Evolutionary conservation across 441 rosid genomes (phyloP).

Genomic region (Pelargonium cotyledonis): DNA sequence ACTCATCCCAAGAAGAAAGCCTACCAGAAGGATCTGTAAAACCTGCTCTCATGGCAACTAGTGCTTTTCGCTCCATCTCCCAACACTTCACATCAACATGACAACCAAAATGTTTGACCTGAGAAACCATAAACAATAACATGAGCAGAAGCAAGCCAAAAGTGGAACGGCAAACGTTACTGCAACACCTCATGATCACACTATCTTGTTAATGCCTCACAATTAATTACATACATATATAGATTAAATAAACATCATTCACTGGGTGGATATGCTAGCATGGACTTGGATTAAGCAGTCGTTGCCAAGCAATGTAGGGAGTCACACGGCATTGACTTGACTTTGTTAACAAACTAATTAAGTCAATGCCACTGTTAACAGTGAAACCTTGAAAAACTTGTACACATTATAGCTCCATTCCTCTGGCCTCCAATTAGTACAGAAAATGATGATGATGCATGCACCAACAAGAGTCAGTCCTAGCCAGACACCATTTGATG

Average conservation of each 20-base stretch:
- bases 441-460: too few relatives aligned
- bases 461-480: too few relatives aligned
- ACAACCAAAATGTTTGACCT: neutral
- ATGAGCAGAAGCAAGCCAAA: neutral
- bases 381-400: neutral
- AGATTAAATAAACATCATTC: too few relatives aligned
- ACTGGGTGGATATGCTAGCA: neutral
- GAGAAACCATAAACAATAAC: neutral
- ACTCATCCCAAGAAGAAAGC: slow-evolving; percentile 45
- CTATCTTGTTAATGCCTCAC: neutral
- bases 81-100: slow-evolving; percentile 23
- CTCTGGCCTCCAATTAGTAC: too few relatives aligned
- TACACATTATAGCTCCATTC: neutral
- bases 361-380: neutral
- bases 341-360: neutral
- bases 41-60: slow-evolving; percentile 27
- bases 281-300: too few relatives aligned
- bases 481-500: too few relatives aligned
- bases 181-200: neutral
- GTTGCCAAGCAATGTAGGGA: neutral
- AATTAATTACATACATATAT: too few relatives aligned
- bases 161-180: neutral
- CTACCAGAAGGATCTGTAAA: slow-evolving; percentile 40
- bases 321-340: neutral
- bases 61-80: slow-evolving; percentile 32